Evolutionary conservation across 768 basidiomycete genomes (phyloP), one percentile per base, ranked within the genome.

Genomic region (Grammothele lineata): DNA sequence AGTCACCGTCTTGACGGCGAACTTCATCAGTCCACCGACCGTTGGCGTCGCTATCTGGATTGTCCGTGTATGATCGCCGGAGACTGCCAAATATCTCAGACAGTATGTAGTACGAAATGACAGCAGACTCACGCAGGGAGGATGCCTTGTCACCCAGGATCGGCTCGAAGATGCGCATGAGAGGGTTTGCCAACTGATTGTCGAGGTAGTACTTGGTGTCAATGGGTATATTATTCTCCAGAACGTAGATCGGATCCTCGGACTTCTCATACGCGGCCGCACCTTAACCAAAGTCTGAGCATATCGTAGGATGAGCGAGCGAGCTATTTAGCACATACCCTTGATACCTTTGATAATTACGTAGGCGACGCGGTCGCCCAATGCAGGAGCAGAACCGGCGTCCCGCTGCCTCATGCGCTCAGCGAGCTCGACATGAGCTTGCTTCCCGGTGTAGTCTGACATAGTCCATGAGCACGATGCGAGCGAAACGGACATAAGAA

Each of bases 231-330:
- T 92, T 99, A 66, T 99, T 92, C 66, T 99, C 96, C 18, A 99
- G 77, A 14, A 98, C 96, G 59, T 91, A 98, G 43, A 99, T 75
- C 0, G 96, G 96, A 57, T 98, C 96, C 62, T 99, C 96, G 0
- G 95, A 97, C 65, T 98, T 98, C 63, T 98, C 95, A 57, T 96
- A 99, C 14, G 95, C 96, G 14, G 93, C 92, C 11, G 96, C 95
- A 57, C 35, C 35, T 36, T 14, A n/a, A n/a, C n/a, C n/a, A n/a
- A n/a, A n/a, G n/a, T n/a, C n/a, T n/a, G n/a, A n/a, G n/a, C 92
- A 90, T 91, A 41, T 5, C n/a, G 42, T 2, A 33, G 21, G 21
- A 37, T 44, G 25, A 34, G 11, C 18, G 33, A 40, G 37, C 27
- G 8, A n/a, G 34, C 15, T 10, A n/a, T 41, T 27, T 21, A 38